Evolutionary conservation across 1,284 basidiomycete genomes (phyloP).

Genomic region (Mycocalia duriaeana): DNA sequence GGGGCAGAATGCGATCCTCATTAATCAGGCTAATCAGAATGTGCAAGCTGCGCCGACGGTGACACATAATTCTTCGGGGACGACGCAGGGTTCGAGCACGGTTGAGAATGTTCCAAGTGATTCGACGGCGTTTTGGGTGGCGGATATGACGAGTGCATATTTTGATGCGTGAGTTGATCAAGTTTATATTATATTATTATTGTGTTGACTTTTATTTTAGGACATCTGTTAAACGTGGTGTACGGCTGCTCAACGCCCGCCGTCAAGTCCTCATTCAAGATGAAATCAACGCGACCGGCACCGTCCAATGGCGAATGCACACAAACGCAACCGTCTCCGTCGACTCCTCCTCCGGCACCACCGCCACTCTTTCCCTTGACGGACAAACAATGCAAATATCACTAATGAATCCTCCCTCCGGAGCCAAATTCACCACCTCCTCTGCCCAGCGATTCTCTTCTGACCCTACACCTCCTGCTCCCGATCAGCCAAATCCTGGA

Average conservation of each 20-base stretch:
- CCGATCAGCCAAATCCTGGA: conserved; percentile 74
- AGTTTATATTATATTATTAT: conserved; percentile 4
- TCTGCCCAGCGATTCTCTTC: conserved; percentile 49
- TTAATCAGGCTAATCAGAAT: conserved; percentile 79
- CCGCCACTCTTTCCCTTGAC: conserved; percentile 60
- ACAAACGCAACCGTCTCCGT: conserved; percentile 60
- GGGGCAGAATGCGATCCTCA: conserved; percentile 92
- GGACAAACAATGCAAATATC: conserved; percentile 56
- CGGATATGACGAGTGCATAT: conserved; percentile 82
- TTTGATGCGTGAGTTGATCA: conserved; percentile 54
- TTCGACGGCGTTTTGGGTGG: conserved; percentile 83
- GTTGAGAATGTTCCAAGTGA: conserved; percentile 53
- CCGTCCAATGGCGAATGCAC: conserved; percentile 90
- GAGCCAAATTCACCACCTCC: conserved; percentile 47
- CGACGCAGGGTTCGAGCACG: conserved; percentile 77
- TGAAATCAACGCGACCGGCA: conserved; percentile 60
- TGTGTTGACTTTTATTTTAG: conserved; percentile 17
- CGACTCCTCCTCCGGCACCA: conserved; percentile 40
- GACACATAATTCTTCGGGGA: conserved; percentile 53
- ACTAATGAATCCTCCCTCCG: conserved; percentile 57
- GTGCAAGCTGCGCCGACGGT: conserved; percentile 66
- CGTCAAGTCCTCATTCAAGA: conserved; percentile 91
- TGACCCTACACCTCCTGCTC: conserved; percentile 59
- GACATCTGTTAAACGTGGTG: conserved; percentile 76
- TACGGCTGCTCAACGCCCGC: conserved; percentile 83